Evolutionary conservation across 1,284 basidiomycete genomes (phyloP).

Genomic region (Xerocomus cyaneibrunnescens): DNA sequence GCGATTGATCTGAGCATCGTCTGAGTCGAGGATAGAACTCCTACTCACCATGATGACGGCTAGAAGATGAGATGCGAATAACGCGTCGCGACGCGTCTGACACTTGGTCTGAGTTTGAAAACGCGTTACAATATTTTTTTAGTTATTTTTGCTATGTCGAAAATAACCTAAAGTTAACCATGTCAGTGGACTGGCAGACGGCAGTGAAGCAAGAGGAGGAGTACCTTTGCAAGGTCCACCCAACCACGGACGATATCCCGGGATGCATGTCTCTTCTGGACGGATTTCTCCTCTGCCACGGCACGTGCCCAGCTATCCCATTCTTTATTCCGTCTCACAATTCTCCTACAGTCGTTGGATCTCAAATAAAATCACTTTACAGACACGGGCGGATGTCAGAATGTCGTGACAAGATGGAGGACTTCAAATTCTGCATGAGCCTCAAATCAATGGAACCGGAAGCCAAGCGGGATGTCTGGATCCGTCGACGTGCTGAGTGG

Average conservation of each 20-base stretch:
- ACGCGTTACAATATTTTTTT: constrained; percentile 14
- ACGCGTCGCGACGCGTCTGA: constrained; percentile 37
- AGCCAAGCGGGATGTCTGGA: constrained; percentile 79
- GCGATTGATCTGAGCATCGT: not conserved
- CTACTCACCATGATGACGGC: constrained; percentile 33
- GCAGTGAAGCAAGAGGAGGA: constrained; percentile 64
- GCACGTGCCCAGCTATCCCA: constrained; percentile 41
- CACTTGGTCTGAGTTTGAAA: constrained; percentile 37
- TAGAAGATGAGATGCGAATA: constrained; percentile 18
- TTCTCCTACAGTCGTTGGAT: constrained; percentile 61
- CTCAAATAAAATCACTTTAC: constrained; percentile 85
- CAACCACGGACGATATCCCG: constrained; percentile 77
- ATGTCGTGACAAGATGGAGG: constrained; percentile 81
- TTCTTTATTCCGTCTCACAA: constrained; percentile 9
- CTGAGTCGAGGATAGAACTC: not conserved
- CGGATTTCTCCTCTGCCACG: constrained; percentile 76
- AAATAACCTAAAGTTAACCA: constrained; percentile 12
- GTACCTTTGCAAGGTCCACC: constrained; percentile 62
- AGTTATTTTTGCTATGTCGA: not conserved
- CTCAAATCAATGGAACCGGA: constrained; percentile 78
- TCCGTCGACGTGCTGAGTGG: constrained; percentile 85
- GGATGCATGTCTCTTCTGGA: constrained; percentile 79
- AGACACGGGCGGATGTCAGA: constrained; percentile 78
- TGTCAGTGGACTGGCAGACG: constrained; percentile 49
- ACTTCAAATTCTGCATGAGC: constrained; percentile 95